These are phyloP conservation scores for Wickerhamiella brachini DNA, from an alignment of 805 yeast species.

Conservation along the genomic window DNA sequence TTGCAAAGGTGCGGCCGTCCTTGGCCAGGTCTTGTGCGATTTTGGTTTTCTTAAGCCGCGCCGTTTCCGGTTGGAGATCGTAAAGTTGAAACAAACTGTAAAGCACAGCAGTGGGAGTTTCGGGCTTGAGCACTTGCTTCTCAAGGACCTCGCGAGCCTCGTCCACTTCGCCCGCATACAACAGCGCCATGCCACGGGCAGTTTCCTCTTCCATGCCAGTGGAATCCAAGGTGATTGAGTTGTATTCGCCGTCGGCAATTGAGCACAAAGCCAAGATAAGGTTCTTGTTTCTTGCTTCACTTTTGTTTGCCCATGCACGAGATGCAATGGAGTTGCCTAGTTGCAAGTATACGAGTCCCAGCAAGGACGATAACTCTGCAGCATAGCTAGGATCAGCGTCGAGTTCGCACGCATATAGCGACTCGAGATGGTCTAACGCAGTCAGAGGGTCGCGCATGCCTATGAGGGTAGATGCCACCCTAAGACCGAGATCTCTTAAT, in stretches of 20 bases:
- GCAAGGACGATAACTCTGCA: constrained; percentile 6
- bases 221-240: constrained; percentile 8
- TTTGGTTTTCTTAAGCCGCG: neutral
- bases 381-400: constrained; percentile 3
- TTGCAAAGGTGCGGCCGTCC: neutral
- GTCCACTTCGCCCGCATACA: constrained; percentile 18
- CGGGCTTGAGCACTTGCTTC: constrained; percentile 4
- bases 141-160: constrained; percentile 15
- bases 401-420: constrained; percentile 10
- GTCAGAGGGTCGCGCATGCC: constrained; percentile 23
- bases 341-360: constrained; percentile 16
- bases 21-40: constrained; percentile 1
- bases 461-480: constrained; percentile 22
- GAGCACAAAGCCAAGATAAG: constrained; percentile 16
- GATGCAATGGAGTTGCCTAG: constrained; percentile 23
- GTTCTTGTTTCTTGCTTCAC: neutral
- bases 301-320: constrained; percentile 16
- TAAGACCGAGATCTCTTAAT: constrained; percentile 21
- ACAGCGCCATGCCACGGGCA: constrained; percentile 13
- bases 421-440: constrained; percentile 21
- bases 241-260: constrained; percentile 11
- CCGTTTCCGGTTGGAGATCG: constrained; percentile 12
- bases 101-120: constrained; percentile 7
- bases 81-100: constrained; percentile 20
- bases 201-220: neutral